Conservation (phyloP, 768 basidiomycete genomes). For the Phaffia tasmanica region DNA sequence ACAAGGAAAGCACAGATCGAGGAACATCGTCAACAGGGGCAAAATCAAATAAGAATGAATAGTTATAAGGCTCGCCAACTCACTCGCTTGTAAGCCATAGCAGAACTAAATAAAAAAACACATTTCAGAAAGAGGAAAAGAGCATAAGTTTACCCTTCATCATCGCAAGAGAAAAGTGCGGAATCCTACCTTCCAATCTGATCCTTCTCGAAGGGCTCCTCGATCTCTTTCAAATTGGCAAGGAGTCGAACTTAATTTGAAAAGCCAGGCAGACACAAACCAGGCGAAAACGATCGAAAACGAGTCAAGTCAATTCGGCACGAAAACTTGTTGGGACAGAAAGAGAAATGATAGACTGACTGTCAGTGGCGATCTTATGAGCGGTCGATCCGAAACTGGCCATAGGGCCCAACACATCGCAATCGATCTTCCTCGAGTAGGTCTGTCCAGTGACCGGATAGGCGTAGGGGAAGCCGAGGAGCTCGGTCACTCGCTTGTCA, state of each 20-base stretch:
- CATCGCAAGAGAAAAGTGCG: not conserved
- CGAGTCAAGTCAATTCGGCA: not conserved
- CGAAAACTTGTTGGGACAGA: not conserved
- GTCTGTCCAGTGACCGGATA: slow-evolving; percentile 99
- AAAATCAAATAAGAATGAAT: not conserved
- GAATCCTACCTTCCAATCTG: slow-evolving; percentile 64
- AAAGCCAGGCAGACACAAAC: not conserved
- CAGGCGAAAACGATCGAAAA: not conserved
- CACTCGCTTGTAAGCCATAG: slow-evolving; percentile 28
- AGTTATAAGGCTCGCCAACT: not conserved
- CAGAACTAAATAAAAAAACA: slow-evolving; percentile 2
- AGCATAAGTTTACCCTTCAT: not conserved
- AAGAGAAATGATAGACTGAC: slow-evolving; percentile 29
- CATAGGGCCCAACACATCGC: slow-evolving; percentile 80
- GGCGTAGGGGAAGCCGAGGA: slow-evolving; percentile 83
- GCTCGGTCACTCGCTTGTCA: slow-evolving; percentile 75
- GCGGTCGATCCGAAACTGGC: slow-evolving; percentile 84
- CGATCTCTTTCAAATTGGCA: slow-evolving; percentile 95
- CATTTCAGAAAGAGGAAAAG: not conserved
- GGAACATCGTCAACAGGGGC: not conserved
- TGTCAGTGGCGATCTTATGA: slow-evolving; percentile 94
- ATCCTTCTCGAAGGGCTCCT: slow-evolving; percentile 97
- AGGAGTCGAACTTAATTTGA: slow-evolving; percentile 54
- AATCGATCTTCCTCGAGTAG: slow-evolving; percentile 93
- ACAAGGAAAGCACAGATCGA: slow-evolving; percentile 38